phyloP scores from a whole-genome alignment of 495 filamentous ascomycete species.

The Aspergillus nidulans region DNA sequence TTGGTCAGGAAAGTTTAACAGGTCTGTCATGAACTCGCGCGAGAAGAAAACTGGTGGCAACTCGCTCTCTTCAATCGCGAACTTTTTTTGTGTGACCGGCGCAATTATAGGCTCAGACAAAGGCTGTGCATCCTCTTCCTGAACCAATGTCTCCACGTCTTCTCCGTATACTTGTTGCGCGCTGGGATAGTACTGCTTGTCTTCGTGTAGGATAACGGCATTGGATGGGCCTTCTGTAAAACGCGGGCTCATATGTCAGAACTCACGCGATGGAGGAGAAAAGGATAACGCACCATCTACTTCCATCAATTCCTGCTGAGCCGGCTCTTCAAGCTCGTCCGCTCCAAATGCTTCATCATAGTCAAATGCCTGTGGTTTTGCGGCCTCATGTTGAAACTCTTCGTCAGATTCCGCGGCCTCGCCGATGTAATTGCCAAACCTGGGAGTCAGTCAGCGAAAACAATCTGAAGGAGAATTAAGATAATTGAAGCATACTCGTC shows the following conservation, averaged over 20 bases:
- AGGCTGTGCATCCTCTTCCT: conserved; percentile 95
- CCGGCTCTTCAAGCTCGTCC: conserved; percentile 53
- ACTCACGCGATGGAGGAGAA: neutral
- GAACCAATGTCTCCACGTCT: conserved; percentile 91
- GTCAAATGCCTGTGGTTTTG: conserved; percentile 68
- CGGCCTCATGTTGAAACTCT: conserved; percentile 69
- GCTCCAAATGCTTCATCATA: conserved; percentile 69
- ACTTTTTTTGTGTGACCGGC: conserved; percentile 91
- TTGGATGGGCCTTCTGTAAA: conserved; percentile 86
- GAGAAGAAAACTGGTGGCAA: conserved; percentile 83
- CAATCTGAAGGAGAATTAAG: neutral
- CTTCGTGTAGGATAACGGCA: conserved; percentile 93
- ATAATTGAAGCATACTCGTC: conserved; percentile 58
- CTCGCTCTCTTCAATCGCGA: conserved; percentile 85
- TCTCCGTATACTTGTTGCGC: conserved; percentile 91
- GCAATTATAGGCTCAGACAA: conserved; percentile 90
- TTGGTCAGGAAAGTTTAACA: conserved; percentile 94
- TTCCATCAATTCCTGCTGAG: conserved; percentile 88
- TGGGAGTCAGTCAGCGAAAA: conserved; percentile 31
- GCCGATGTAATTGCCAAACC: conserved; percentile 95
- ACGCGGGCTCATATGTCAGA: conserved; percentile 13
- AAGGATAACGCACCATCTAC: conserved; percentile 61
- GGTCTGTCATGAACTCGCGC: conserved; percentile 87
- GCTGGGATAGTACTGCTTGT: conserved; percentile 98
- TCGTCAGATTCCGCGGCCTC: conserved; percentile 86